phyloP scores from a whole-genome alignment of 1,284 basidiomycete genomes.

The Sphaerobolus stellatus region DNA sequence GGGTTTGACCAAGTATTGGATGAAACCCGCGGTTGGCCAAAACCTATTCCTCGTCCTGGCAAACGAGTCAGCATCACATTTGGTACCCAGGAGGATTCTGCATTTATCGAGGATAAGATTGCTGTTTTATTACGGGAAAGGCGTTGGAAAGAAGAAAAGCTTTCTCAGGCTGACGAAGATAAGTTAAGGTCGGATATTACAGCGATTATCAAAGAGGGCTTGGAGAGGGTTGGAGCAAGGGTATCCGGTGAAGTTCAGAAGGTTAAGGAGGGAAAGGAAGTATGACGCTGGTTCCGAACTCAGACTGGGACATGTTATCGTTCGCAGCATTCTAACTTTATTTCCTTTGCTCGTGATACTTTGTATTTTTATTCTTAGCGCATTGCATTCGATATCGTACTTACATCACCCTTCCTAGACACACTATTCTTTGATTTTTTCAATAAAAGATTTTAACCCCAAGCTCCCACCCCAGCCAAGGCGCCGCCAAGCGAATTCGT shows the following conservation, averaged over 20 bases:
- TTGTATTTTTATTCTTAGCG: no score
- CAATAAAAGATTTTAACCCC: no score
- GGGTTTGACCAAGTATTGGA: conserved; percentile 92
- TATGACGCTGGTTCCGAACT: background rate
- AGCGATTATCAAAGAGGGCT: conserved; percentile 2
- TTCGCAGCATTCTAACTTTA: no score
- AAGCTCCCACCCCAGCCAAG: no score
- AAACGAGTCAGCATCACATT: conserved; percentile 69
- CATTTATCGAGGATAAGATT: conserved; percentile 35
- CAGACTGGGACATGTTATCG: no score
- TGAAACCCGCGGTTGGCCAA: conserved; percentile 72
- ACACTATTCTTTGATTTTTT: no score
- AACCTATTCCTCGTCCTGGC: conserved; percentile 65
- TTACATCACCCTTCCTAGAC: no score
- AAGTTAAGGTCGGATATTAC: conserved; percentile 2
- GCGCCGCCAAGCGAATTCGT: no score
- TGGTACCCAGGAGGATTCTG: conserved; percentile 54
- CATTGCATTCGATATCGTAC: no score
- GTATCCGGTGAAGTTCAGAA: conserved; percentile 1
- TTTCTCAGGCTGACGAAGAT: background rate
- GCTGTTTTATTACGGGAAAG: background rate
- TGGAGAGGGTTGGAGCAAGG: background rate
- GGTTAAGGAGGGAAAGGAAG: conserved; percentile 8
- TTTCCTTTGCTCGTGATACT: no score
- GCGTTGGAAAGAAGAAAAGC: no score